These are phyloP conservation scores for Annulohypoxylon truncatum DNA, from an alignment of 2,329 filamentous ascomycete species.

Conservation along the genomic window DNA sequence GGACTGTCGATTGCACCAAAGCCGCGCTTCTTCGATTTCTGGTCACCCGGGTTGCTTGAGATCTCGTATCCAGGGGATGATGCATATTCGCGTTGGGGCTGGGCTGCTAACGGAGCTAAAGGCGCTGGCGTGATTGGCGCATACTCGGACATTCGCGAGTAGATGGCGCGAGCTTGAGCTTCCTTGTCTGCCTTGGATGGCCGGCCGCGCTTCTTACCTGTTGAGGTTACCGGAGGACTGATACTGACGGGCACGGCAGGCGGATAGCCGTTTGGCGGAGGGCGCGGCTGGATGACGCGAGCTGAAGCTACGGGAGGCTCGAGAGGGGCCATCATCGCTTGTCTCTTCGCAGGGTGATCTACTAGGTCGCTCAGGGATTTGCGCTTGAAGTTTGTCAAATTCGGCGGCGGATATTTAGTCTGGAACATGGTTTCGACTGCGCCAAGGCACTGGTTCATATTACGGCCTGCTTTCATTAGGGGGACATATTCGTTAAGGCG, in stretches of 20 bases:
- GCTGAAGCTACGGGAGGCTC: conserved; percentile 44
- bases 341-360: conserved; percentile 51
- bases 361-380: conserved; percentile 52
- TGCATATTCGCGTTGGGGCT: conserved; percentile 49
- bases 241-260: conserved; percentile 34
- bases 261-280: conserved; percentile 47
- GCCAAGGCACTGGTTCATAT: conserved; percentile 59
- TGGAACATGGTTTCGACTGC: conserved; percentile 55
- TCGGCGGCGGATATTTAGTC: conserved; percentile 49
- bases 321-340: conserved; percentile 47
- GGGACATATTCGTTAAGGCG: conserved; percentile 21
- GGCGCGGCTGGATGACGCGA: conserved; percentile 50
- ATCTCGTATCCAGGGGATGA: conserved; percentile 51
- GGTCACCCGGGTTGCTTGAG: conserved; percentile 43
- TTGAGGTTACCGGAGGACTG: conserved; percentile 41
- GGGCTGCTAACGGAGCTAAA: conserved; percentile 39
- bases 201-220: conserved; percentile 58
- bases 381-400: conserved; percentile 51
- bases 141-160: conserved; percentile 48
- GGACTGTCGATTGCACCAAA: conserved; percentile 46
- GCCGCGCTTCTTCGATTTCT: conserved; percentile 45
- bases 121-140: conserved; percentile 50
- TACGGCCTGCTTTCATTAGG: conserved; percentile 56
- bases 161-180: conserved; percentile 50
- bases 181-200: conserved; percentile 60